Evolutionary conservation across 2,329 filamentous ascomycete species (phyloP).

Genomic region (Zasmidium cellare): DNA sequence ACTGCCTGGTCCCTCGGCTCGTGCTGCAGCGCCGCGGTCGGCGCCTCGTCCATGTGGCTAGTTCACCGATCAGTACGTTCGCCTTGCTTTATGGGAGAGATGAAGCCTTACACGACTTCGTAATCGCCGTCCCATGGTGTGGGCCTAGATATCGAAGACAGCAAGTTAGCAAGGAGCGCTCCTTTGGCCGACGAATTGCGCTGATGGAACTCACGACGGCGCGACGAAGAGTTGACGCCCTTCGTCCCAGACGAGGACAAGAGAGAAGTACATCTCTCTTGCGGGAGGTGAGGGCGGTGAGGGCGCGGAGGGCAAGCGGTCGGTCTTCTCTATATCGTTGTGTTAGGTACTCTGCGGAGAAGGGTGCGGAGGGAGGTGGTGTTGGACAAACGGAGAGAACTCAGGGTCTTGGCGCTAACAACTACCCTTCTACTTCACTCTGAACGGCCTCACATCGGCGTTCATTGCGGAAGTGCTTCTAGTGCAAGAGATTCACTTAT

Average conservation of each 20-base stretch:
- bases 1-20: no score
- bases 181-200: neutral
- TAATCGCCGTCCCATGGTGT: no score
- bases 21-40: no score
- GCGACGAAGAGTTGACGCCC: neutral
- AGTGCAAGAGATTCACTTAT: neutral
- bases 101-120: no score
- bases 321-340: neutral
- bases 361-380: neutral
- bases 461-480: neutral
- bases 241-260: neutral
- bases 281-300: no score
- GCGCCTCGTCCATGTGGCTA: no score
- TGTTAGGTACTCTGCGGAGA: neutral
- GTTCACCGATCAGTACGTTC: no score
- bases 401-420: neutral
- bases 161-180: neutral
- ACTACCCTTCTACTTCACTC: neutral
- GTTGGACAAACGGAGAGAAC: neutral
- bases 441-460: neutral
- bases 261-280: neutral
- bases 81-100: no score
- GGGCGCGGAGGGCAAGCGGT: no score
- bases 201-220: neutral
- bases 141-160: no score